phyloP scores from a whole-genome alignment of 1,284 basidiomycete genomes.

The Inonotus obliquus region DNA sequence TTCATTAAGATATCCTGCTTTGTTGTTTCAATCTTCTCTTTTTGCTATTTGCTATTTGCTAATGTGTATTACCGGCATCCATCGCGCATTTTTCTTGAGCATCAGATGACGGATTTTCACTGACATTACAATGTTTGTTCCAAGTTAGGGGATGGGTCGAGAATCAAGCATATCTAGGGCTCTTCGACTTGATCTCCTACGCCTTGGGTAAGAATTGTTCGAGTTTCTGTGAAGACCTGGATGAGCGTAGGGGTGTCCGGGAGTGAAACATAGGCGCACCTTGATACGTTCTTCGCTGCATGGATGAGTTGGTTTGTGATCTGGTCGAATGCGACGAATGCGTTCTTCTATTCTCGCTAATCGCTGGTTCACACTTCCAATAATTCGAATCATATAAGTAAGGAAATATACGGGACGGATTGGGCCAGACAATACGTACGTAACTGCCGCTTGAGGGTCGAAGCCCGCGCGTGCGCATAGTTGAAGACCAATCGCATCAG shows the following conservation, averaged over 20 bases:
- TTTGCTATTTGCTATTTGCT: not conserved
- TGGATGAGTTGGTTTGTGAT: slow-evolving; percentile 4
- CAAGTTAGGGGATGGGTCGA: not conserved
- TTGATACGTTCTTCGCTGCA: slow-evolving; percentile 5
- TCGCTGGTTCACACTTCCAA: slow-evolving; percentile 36
- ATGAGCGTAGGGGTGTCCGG: not conserved
- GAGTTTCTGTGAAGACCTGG: not conserved
- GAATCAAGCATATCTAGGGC: not conserved
- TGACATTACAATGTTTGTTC: no score
- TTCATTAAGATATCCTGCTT: not conserved
- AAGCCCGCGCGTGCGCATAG: slow-evolving; percentile 79
- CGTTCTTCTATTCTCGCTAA: slow-evolving; percentile 1
- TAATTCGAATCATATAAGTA: slow-evolving; percentile 48
- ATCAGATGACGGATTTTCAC: no score
- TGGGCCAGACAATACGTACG: slow-evolving; percentile 39
- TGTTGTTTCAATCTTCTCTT: not conserved
- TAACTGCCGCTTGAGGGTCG: slow-evolving; percentile 68
- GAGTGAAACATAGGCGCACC: not conserved
- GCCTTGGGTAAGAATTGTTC: not conserved
- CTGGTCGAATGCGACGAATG: not conserved
- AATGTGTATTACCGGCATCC: not conserved
- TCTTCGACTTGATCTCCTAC: not conserved
- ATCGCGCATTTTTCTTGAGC: not conserved
- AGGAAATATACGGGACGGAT: not conserved
- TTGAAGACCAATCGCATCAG: slow-evolving; percentile 72